Conservation (phyloP, 1,284 basidiomycete species). For the Ceratobasidium papillatum region DNA sequence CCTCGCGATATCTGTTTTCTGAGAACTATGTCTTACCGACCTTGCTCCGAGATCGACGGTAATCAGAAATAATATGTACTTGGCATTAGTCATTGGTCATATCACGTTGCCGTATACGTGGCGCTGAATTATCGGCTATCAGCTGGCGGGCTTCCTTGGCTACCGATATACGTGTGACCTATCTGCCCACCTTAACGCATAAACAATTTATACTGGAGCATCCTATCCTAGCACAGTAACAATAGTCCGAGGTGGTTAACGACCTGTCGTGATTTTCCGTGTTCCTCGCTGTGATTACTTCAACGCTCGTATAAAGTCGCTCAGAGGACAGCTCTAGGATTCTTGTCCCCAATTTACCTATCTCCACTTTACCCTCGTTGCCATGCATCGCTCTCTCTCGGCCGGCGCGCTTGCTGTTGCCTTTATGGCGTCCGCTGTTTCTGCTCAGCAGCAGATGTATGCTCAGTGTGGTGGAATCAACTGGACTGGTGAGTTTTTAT, state of each 20-base stretch:
- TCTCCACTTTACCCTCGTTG: not conserved
- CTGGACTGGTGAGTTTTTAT: constrained; percentile 8
- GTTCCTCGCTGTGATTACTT: not conserved
- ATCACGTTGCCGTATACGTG: not conserved
- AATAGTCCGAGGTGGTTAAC: not conserved
- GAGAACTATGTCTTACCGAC: not conserved
- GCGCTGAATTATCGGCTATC: constrained; percentile 5
- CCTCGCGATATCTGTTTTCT: not conserved
- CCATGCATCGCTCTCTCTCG: constrained; percentile 1
- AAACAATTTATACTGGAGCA: not conserved
- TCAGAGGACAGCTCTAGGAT: not conserved
- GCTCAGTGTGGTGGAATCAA: constrained; percentile 11
- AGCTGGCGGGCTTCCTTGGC: not conserved
- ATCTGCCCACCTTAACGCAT: not conserved
- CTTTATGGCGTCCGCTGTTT: not conserved
- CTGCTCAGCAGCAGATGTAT: constrained; percentile 18
- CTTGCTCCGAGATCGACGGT: not conserved
- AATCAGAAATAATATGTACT: not conserved
- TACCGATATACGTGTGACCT: not conserved
- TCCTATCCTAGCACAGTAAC: not conserved
- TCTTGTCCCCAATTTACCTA: not conserved
- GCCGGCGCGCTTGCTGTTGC: not conserved
- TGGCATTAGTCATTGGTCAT: not conserved
- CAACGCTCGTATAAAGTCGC: not conserved
- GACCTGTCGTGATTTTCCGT: not conserved